Conservation (phyloP, 2,329 filamentous ascomycete species). For the Chrysoporthe cubensis region DNA sequence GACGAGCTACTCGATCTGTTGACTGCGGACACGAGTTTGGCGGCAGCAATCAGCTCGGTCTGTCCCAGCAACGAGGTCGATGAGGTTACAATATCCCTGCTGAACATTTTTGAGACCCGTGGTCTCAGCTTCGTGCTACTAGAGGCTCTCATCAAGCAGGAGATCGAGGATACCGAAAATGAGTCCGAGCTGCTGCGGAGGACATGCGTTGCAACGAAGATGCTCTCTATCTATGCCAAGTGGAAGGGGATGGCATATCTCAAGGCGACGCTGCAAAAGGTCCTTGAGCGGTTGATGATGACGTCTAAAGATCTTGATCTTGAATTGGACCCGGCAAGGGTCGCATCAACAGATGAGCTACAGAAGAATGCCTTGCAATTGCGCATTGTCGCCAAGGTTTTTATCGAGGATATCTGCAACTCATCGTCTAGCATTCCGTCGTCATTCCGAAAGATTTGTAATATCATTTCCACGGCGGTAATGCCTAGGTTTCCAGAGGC, state of each 20-base stretch:
- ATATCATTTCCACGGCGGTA: slow-evolving; percentile 68
- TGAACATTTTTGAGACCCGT: slow-evolving; percentile 72
- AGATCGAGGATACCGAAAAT: slow-evolving; percentile 68
- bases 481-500: slow-evolving; percentile 67
- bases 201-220: slow-evolving; percentile 73
- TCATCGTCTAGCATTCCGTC: slow-evolving; percentile 64
- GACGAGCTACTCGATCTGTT: slow-evolving; percentile 66
- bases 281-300: slow-evolving; percentile 67
- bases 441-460: slow-evolving; percentile 69
- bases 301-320: slow-evolving; percentile 70
- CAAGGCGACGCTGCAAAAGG: slow-evolving; percentile 66
- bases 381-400: slow-evolving; percentile 69
- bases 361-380: slow-evolving; percentile 69
- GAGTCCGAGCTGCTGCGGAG: slow-evolving; percentile 70
- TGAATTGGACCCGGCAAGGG: slow-evolving; percentile 67
- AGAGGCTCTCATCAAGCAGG: slow-evolving; percentile 69
- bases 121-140: slow-evolving; percentile 66
- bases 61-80: slow-evolving; percentile 72
- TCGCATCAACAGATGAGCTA: slow-evolving; percentile 63
- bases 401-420: slow-evolving; percentile 71
- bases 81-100: slow-evolving; percentile 67
- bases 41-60: slow-evolving; percentile 65
- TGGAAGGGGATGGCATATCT: slow-evolving; percentile 71
- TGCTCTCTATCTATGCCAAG: slow-evolving; percentile 72
- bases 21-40: slow-evolving; percentile 64